Evolutionary conservation across 2,329 filamentous ascomycete genomes (phyloP).

Genomic region (Fusarium sp.): DNA sequence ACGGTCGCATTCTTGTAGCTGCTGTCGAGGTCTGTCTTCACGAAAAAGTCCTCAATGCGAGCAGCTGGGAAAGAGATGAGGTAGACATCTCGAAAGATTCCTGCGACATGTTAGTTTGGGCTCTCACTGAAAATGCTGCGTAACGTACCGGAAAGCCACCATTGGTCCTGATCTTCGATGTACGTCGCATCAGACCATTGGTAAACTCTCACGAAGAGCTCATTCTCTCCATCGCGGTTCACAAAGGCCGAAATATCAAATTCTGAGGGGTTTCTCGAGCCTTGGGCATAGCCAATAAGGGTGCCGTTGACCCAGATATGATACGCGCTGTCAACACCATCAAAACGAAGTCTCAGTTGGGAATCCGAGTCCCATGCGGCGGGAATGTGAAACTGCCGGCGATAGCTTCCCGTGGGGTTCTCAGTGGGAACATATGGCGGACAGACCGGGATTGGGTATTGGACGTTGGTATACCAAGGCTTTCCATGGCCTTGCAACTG

Average conservation of each 20-base stretch:
- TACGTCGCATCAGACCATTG: conserved; percentile 79
- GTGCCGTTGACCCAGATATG: conserved; percentile 78
- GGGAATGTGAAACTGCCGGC: conserved; percentile 69
- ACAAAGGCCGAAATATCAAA: conserved; percentile 74
- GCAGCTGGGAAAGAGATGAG: conserved; percentile 70
- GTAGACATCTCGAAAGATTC: conserved; percentile 77
- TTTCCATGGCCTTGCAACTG: conserved; percentile 77
- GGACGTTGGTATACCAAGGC: conserved; percentile 79
- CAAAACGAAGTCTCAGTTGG: conserved; percentile 76
- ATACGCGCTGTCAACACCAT: conserved; percentile 80
- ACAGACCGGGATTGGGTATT: conserved; percentile 75
- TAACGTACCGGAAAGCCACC: conserved; percentile 75
- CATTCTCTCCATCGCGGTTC: conserved; percentile 61
- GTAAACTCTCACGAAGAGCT: conserved; percentile 76
- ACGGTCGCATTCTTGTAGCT: conserved; percentile 65
- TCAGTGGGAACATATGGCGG: conserved; percentile 74
- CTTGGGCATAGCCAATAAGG: conserved; percentile 77
- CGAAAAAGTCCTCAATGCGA: conserved; percentile 71
- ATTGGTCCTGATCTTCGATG: conserved; percentile 80
- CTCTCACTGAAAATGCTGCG: conserved; percentile 64
- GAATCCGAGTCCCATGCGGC: conserved; percentile 61
- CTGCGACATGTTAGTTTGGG: conserved; percentile 57
- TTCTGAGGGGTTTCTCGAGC: conserved; percentile 77
- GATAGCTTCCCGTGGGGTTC: conserved; percentile 77
- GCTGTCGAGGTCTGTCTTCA: conserved; percentile 70